These are phyloP conservation scores for Murraya paniculata DNA, from an alignment of 345 rosid species.

Conservation along the genomic window DNA sequence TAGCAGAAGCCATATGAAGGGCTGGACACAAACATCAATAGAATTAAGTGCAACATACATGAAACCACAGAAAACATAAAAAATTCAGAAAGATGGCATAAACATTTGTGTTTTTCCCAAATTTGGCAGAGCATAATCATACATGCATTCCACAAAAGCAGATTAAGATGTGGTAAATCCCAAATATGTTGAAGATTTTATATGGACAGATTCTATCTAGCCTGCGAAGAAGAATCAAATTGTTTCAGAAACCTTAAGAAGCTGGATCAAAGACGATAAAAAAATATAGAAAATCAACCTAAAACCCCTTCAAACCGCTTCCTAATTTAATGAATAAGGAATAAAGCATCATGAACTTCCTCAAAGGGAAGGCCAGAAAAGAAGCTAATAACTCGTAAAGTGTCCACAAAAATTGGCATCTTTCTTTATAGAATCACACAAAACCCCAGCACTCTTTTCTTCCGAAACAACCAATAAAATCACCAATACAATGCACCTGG, in stretches of 20 bases:
- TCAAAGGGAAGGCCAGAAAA: neutral
- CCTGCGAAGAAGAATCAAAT: neutral
- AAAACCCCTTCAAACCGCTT: neutral
- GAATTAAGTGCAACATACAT: neutral
- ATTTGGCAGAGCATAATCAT: neutral
- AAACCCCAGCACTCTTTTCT: neutral
- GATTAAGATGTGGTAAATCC: neutral
- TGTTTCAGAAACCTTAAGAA: neutral
- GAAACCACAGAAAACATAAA: neutral
- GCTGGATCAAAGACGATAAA: neutral
- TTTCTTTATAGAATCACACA: neutral
- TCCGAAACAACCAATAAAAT: neutral
- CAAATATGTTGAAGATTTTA: neutral
- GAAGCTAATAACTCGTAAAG: neutral
- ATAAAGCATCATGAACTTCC: neutral
- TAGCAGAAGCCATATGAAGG: conserved; percentile 94
- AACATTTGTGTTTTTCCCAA: neutral
- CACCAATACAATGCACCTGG: neutral
- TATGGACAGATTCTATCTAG: neutral
- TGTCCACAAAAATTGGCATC: neutral
- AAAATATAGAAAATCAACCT: neutral
- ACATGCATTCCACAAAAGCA: neutral
- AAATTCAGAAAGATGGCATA: neutral
- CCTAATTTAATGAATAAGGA: neutral
- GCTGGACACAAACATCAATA: conserved; percentile 42